A percentile compares a stretch with the other conserved stretches of the same genome.
Evolutionary conservation across 352 stramenopile genomes (phyloP).

Genomic region (Phytopythium ostracodes): DNA sequence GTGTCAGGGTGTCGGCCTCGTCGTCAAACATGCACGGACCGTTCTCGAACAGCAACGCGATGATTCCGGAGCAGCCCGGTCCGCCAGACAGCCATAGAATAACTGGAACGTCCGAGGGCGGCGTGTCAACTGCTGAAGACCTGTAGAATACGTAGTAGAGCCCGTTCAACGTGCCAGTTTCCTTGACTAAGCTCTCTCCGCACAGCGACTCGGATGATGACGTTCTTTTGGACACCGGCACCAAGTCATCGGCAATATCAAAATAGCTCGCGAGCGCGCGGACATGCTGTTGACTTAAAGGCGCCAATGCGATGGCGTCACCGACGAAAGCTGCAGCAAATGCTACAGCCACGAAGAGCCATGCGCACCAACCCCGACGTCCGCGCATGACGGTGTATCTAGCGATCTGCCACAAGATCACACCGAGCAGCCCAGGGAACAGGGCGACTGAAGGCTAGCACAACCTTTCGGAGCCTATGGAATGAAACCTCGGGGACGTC

Average conservation of each 20-base stretch:
- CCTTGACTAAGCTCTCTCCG: constrained; percentile 48
- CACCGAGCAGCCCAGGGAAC: neutral
- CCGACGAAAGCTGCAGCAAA: neutral
- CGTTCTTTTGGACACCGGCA: neutral
- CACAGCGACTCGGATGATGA: constrained; percentile 41
- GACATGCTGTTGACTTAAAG: constrained; percentile 1
- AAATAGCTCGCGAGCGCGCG: constrained; percentile 25
- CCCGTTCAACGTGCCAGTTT: constrained; percentile 56
- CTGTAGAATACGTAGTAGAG: constrained; percentile 81
- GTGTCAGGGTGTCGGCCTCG: constrained; percentile 31
- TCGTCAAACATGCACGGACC: constrained; percentile 91
- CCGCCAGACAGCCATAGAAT: constrained; percentile 97
- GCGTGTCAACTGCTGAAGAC: constrained; percentile 17
- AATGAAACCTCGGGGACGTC: neutral
- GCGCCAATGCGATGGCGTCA: neutral
- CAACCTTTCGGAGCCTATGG: neutral
- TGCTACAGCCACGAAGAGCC: neutral
- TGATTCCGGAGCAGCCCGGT: constrained; percentile 92
- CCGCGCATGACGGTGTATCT: neutral
- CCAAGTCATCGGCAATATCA: constrained; percentile 11
- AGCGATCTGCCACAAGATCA: neutral
- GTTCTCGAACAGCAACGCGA: constrained; percentile 95
- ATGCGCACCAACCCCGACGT: neutral
- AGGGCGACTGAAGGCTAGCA: neutral
- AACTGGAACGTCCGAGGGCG: constrained; percentile 51